Conservation (phyloP, 2,329 filamentous ascomycete species). For the Alternaria burnsii region DNA sequence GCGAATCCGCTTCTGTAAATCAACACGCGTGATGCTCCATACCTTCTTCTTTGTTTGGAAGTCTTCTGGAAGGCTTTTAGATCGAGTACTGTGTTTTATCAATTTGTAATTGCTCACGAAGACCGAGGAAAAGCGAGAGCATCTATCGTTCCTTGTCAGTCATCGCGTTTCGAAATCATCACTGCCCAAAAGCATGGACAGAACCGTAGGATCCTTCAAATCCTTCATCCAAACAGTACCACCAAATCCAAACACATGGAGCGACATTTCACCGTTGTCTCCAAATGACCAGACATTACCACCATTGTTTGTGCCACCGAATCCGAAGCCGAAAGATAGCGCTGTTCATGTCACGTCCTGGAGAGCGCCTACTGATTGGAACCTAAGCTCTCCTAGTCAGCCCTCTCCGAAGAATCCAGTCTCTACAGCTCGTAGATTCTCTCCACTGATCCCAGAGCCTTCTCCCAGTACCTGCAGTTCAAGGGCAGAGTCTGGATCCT, state of each 20-base stretch:
- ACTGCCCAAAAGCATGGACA: constrained; percentile 46
- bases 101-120: constrained; percentile 26
- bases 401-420: constrained; percentile 9
- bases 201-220: constrained; percentile 43
- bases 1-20: constrained; percentile 23
- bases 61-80: constrained; percentile 37
- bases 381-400: constrained; percentile 1
- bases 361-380: constrained; percentile 43
- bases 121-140: constrained; percentile 28
- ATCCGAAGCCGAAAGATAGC: constrained; percentile 6
- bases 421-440: constrained; percentile 27
- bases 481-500: constrained; percentile 20
- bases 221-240: constrained; percentile 40
- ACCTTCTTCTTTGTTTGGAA: constrained; percentile 41
- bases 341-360: constrained; percentile 28
- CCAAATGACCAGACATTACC: constrained; percentile 4
- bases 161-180: constrained; percentile 33
- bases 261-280: constrained; percentile 32
- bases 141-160: constrained; percentile 35
- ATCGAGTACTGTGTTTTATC: constrained; percentile 12
- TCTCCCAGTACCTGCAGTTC: constrained; percentile 30
- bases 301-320: constrained; percentile 5
- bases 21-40: constrained; percentile 31
- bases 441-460: constrained; percentile 43
- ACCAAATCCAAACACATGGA: constrained; percentile 20